phyloP scores from a whole-genome alignment of 345 rosid species.

The Lagerstroemia speciosa region DNA sequence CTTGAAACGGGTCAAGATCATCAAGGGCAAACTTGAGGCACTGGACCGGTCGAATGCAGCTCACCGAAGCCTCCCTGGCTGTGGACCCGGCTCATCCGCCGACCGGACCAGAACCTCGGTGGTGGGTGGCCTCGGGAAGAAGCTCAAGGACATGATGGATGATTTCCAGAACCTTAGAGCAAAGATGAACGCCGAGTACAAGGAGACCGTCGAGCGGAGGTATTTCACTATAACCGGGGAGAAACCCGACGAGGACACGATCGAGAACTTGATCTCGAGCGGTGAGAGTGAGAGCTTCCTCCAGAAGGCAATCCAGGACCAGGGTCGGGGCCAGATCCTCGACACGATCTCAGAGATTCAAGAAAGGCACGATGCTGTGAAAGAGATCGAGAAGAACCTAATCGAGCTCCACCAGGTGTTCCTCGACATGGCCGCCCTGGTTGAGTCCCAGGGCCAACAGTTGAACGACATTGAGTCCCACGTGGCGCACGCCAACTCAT shows the following conservation, averaged over 20 bases:
- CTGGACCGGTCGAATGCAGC: conserved; percentile 61
- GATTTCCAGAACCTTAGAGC: conserved; percentile 54
- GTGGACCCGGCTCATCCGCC: conserved; percentile 67
- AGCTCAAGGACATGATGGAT: conserved; percentile 66
- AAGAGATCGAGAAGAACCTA: conserved; percentile 80
- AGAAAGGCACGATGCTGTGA: conserved; percentile 78
- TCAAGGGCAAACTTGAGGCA: conserved; percentile 67
- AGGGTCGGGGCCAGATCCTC: conserved; percentile 73
- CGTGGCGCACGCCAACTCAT: conserved; percentile 65
- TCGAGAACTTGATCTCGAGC: conserved; percentile 63
- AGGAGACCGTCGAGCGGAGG: conserved; percentile 76
- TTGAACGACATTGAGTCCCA: conserved; percentile 73
- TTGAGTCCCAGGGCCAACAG: conserved; percentile 86
- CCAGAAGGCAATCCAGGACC: conserved; percentile 86
- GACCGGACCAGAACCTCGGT: conserved; percentile 77
- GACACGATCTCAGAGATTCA: conserved; percentile 84
- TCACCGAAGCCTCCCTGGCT: conserved; percentile 49
- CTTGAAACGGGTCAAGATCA: conserved; percentile 48
- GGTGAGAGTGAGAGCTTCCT: conserved; percentile 83
- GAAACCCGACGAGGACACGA: conserved; percentile 61
- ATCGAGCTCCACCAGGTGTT: conserved; percentile 76
- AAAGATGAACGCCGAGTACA: conserved; percentile 47
- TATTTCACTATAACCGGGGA: conserved; percentile 74
- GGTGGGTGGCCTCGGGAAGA: conserved; percentile 66
- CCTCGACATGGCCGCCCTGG: conserved; percentile 76